Evolutionary conservation across 2,329 filamentous ascomycete genomes (phyloP), one percentile per base, ranked within the genome.

Genomic region (Colletotrichum magnum): DNA sequence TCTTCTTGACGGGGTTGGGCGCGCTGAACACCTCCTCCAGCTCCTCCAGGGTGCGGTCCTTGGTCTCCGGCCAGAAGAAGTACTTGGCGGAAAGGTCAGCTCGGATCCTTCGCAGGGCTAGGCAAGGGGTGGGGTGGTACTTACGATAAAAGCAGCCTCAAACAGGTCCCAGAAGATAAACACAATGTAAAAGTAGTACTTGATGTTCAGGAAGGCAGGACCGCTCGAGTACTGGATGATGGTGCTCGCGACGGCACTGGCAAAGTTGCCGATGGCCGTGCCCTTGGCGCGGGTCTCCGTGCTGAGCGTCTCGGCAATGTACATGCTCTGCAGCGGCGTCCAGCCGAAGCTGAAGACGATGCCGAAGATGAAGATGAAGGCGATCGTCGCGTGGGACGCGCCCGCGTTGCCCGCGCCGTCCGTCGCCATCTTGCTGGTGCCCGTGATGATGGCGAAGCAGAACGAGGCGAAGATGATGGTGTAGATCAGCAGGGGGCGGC

Each of bases 341-440:
- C 83, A 86, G 1, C 85, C 84, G 26, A 87, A 83, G 0, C 83
- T 85, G 73, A 86, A 87, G 1, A 84, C 82, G 36, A 86, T 82
- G 3, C 85, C 85, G 50, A 87, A 88, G 7, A 88, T 78, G 72
- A 85, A 87, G 52, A 88, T 85, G 69, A 88, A 84, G 7, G 84
- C 84, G 3, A 87, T 81, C 7, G 83, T 83, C 0, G 80, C 77
- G 68, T 84, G 83, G 21, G 83, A 82, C 0, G 83, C 82, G 0
- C 79, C 73, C 0, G 65, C 59, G 48, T 83, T 78, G 18, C 72
- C 70, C 1, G 77, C 75, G 21, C 82, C 72, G 9, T 82, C 81
- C 1, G 77, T 76, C 0, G 82, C 78, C 32, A 83, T 56, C 72
- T 85, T 86, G 70, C 80, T 82, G 0, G 84, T 86, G 2, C 83